Base-by-base conservation (phyloP, 306 rosid species). In the Cucumis hystrix region DNA sequence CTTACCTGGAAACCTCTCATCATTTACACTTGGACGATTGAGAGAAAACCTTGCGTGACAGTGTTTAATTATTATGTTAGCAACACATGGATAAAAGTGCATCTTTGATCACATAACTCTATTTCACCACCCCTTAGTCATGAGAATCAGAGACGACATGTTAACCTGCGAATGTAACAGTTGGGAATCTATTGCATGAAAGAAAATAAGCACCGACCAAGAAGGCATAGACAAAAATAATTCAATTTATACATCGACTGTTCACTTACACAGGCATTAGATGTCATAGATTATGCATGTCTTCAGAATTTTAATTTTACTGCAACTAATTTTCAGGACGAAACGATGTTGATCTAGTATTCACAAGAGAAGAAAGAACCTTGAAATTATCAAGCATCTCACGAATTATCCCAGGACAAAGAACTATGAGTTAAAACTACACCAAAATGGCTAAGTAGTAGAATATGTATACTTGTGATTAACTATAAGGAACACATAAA, bases 331-430 rank as follows among this genome's bases (percentile, higher is more conserved):
- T 76, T 81, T 83, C 96, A 90, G 98, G 98, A 92, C 79, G 98
- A 89, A 87, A 90, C 91, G 72, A 82, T 88, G 49, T 79, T 95
- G 77, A 78, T 92, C 80, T 92, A 97, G 98, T 88, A 79, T 68
- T 89, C 97, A 47, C 96, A 63, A 93, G 96, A 78, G 91, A 68
- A 80, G 97, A 95, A 80, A 89, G 93, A 77, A 82, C 21, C 79
- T 78, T 95, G 88, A 92, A 88, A 3, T 78, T 95, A 81, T 84
- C 93, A 76, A 23, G 81, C 0, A 83, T 95, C 81, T 78, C 84
- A 20, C 85, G 87, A 79, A 90, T 95, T 76, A 80, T 84, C 77
- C 86, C 93, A 7, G 98, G 97, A 83, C 98, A 95, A 68, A 92
- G 98, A 95, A 95, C 97, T 17, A 97, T 95, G 82, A 89, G 98